Evolutionary conservation across 805 yeast species (phyloP), one percentile per base, ranked within the genome.

Genomic region (Candida sithepensis): DNA sequence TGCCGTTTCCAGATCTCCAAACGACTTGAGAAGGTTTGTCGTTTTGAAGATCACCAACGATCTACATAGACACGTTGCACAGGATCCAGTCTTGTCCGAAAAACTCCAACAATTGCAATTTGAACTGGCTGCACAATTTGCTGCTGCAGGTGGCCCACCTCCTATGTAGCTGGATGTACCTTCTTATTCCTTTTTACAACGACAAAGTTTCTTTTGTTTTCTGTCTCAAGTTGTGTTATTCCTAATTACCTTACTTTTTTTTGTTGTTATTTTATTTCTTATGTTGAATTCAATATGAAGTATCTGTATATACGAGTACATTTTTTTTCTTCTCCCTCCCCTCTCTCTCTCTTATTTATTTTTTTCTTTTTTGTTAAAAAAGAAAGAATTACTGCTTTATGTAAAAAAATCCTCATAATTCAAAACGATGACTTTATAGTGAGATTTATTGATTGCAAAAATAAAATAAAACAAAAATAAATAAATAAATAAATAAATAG

Each of bases 1-100:
- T 46, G 77, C 77, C 48, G 77, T 91, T 57, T 85, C 96, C 20
- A 85, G 98, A 78, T 78, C 87, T 43, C 75, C 80, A 44, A 89
- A 85, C 50, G 98, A 92, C 72, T 86, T 88, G 72, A 75, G 86
- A 46, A 97, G 89, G 72, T 94, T 96, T 47, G 83, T 89, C 53
- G 84, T 94, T 18, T 86, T 88, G 59, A 91, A 92, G 50, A 97
- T 89, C 71, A 97, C 97, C 54, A 82, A 96, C 43, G 87, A 86
- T 67, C 81, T 90, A 72, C 99, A 94, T 75, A 71, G 82, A 63
- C 81, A 84, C 63, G 80, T 94, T 58, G 82, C 77, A 69, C 69
- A 75, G 45, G 94, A 86, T 63, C 88, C 88, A 38, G 68, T 75
- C 22, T 74, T 85, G 64, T 75, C 79, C 57, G 70, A 71, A 33